Evolutionary conservation across 176 grass and related monocot genomes (phyloP).

Genomic region (Metroxylon sagu): DNA sequence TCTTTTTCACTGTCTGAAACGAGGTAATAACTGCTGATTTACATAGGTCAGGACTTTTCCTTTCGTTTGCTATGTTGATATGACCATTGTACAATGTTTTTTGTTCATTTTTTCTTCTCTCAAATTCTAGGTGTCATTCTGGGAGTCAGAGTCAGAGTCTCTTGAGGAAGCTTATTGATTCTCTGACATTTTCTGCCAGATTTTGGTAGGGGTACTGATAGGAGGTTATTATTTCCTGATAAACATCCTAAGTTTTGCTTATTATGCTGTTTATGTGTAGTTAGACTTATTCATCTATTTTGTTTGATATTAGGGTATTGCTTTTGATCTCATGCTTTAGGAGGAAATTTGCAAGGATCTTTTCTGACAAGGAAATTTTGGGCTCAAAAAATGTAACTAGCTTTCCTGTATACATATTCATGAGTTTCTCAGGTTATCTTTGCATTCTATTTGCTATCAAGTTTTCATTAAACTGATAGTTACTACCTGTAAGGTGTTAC

Average conservation of each 20-base stretch:
- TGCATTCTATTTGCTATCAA: conserved; percentile 12
- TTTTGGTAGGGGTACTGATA: conserved; percentile 52
- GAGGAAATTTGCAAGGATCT: conserved; percentile 52
- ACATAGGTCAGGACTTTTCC: neutral
- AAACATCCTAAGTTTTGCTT: neutral
- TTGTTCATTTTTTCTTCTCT: conserved; percentile 21
- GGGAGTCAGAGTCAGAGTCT: conserved; percentile 30
- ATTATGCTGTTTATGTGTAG: no score
- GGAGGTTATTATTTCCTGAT: neutral
- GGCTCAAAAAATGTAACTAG: conserved; percentile 79
- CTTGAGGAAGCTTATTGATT: conserved; percentile 50
- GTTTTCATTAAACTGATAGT: conserved; percentile 27
- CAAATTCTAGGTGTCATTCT: conserved; percentile 32
- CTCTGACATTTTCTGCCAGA: conserved; percentile 52
- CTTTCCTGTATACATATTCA: conserved; percentile 3
- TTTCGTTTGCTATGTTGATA: conserved; percentile 6
- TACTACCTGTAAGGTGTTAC: conserved; percentile 48
- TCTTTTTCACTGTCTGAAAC: conserved; percentile 55
- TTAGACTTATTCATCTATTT: conserved; percentile 10
- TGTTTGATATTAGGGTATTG: conserved; percentile 48
- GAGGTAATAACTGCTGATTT: conserved; percentile 39
- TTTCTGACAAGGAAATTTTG: conserved; percentile 65
- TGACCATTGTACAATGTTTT: conserved; percentile 1
- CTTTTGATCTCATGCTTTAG: conserved; percentile 75
- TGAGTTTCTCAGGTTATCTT: conserved; percentile 12